A percentile compares a stretch with the other conserved stretches of the same genome.
Conservation (phyloP, 2,329 filamentous ascomycete genomes). For the Diaporthe eres region DNA sequence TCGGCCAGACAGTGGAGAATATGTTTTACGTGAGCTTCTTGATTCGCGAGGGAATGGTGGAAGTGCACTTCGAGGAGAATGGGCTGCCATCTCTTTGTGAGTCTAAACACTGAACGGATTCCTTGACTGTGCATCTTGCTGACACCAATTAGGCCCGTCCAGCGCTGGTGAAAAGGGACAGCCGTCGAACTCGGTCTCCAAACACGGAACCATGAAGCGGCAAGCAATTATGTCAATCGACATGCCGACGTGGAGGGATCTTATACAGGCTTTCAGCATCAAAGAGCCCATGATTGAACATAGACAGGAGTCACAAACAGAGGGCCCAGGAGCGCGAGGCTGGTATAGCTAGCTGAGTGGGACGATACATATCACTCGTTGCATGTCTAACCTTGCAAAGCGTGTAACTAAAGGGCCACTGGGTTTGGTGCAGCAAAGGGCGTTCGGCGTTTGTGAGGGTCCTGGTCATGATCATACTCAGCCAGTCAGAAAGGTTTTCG, state of each 20-base stretch:
- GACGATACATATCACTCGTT: background rate
- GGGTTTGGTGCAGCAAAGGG: constrained; percentile 13
- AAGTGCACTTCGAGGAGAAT: constrained; percentile 79
- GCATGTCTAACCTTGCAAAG: background rate
- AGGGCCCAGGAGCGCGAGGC: constrained; percentile 68
- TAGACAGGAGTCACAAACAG: constrained; percentile 70
- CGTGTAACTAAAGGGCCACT: background rate
- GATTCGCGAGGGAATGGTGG: constrained; percentile 86
- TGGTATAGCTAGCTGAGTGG: constrained; percentile 72
- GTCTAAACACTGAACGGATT: constrained; percentile 51
- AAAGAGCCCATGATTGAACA: constrained; percentile 88
- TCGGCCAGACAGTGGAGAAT: constrained; percentile 96
- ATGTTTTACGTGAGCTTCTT: constrained; percentile 97
- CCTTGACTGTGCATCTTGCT: background rate
- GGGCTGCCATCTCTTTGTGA: constrained; percentile 85
- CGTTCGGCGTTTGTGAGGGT: constrained; percentile 9
- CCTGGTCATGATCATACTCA: background rate
- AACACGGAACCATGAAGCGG: constrained; percentile 74
- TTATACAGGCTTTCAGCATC: constrained; percentile 84
- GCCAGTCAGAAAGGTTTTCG: background rate
- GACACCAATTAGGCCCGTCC: constrained; percentile 7
- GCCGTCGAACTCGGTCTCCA: constrained; percentile 59
- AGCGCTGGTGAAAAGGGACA: constrained; percentile 50
- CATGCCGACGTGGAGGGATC: constrained; percentile 83
- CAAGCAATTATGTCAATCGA: constrained; percentile 93